These are phyloP conservation scores for Trematosphaeria pertusa DNA, from an alignment of 2,329 filamentous ascomycete species.

Conservation along the genomic window DNA sequence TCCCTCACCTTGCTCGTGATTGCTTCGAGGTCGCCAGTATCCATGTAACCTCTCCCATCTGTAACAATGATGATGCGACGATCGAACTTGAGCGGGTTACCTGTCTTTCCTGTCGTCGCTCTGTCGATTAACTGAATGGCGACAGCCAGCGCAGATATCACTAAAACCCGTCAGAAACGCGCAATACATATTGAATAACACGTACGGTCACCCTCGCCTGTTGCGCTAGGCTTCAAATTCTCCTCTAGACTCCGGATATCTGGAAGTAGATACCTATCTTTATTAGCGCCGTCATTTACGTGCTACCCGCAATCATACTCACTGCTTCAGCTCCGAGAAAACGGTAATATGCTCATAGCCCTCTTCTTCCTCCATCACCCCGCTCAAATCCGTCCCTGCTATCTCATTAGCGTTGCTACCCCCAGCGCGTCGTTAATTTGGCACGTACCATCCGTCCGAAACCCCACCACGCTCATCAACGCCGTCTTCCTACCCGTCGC, in stretches of 20 bases:
- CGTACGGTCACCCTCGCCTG: constrained; percentile 74
- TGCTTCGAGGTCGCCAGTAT: constrained; percentile 71
- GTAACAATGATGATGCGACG: constrained; percentile 78
- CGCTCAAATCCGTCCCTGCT: constrained; percentile 35
- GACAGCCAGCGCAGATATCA: constrained; percentile 83
- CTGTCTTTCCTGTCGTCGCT: constrained; percentile 74
- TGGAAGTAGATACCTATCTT: constrained; percentile 66
- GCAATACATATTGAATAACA: not conserved
- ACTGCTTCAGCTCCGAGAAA: constrained; percentile 69
- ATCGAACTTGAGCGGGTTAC: constrained; percentile 45
- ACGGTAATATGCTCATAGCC: constrained; percentile 84
- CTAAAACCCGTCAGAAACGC: constrained; percentile 41
- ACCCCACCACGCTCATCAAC: constrained; percentile 78
- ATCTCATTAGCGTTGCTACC: not conserved
- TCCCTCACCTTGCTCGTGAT: constrained; percentile 78
- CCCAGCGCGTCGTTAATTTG: constrained; percentile 1
- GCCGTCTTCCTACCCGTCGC: constrained; percentile 76
- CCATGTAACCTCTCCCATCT: constrained; percentile 76
- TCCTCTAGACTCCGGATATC: constrained; percentile 70
- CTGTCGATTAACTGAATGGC: constrained; percentile 91
- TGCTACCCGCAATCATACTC: constrained; percentile 29
- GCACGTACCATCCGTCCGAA: constrained; percentile 72
- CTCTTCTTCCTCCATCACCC: constrained; percentile 66
- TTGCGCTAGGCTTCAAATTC: constrained; percentile 71
- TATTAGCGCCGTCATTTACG: constrained; percentile 10